phyloP scores from a whole-genome alignment of 2,329 filamentous ascomycete species.

The Ascochyta rabiei region DNA sequence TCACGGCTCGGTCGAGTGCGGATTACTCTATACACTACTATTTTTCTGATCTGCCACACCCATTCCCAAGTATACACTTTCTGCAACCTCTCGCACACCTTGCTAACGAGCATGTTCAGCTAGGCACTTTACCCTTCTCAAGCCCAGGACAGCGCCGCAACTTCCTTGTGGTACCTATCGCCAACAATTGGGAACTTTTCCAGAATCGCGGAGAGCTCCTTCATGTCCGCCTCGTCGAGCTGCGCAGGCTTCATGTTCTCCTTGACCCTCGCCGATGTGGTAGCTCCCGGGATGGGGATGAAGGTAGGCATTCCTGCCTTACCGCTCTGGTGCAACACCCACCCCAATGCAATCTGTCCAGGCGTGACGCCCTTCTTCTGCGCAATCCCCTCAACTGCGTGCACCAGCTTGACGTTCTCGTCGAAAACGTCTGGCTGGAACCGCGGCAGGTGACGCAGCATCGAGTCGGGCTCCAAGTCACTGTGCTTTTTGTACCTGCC shows the following conservation, averaged over 20 bases:
- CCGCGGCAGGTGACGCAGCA: conserved; percentile 58
- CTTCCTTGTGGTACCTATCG: conserved; percentile 44
- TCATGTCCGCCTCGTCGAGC: conserved; percentile 56
- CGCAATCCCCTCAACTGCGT: conserved; percentile 65
- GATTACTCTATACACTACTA: conserved; percentile 56
- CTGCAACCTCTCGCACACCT: neutral
- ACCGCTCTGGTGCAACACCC: conserved; percentile 60
- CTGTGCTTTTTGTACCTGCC: conserved; percentile 54
- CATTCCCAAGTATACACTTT: neutral
- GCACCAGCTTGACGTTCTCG: conserved; percentile 68
- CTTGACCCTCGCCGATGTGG: conserved; percentile 60
- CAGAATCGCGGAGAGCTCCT: conserved; percentile 59
- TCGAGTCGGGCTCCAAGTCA: conserved; percentile 66
- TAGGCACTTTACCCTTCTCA: neutral
- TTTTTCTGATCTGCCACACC: conserved; percentile 50
- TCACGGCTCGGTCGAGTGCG: conserved; percentile 47
- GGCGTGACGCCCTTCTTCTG: conserved; percentile 63
- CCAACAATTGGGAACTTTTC: conserved; percentile 54
- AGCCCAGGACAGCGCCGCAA: conserved; percentile 10
- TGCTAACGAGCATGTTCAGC: conserved; percentile 18
- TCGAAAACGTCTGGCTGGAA: conserved; percentile 69
- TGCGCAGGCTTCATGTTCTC: conserved; percentile 67
- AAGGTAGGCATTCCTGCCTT: conserved; percentile 62
- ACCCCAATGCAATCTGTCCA: conserved; percentile 70
- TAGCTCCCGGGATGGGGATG: conserved; percentile 71